Conservation (phyloP, 2,329 filamentous ascomycete genomes). For the Penicillium freii region DNA sequence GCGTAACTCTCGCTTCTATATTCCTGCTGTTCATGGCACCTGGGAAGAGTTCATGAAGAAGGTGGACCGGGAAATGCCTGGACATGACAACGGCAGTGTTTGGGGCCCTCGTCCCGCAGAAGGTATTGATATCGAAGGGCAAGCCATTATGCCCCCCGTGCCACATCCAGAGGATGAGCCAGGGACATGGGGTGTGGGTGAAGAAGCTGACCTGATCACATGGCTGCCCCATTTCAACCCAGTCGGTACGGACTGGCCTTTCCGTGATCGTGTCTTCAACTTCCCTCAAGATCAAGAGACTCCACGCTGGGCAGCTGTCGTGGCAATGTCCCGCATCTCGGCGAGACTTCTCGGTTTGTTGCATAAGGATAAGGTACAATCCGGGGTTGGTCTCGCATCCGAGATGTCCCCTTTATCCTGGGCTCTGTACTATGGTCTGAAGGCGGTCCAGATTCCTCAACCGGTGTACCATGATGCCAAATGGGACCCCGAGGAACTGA, state of each 20-base stretch:
- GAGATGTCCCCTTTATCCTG: slow-evolving; percentile 15
- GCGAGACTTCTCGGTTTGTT: slow-evolving; percentile 1
- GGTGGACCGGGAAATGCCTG: slow-evolving; percentile 6
- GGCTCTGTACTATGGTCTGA: slow-evolving; percentile 18
- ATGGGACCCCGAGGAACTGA: slow-evolving; percentile 12
- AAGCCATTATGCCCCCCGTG: neutral
- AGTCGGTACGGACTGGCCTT: slow-evolving; percentile 12
- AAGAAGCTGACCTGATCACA: slow-evolving; percentile 19
- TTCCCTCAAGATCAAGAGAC: slow-evolving; percentile 9
- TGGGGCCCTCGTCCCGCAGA: slow-evolving; percentile 7
- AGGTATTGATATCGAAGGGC: slow-evolving; percentile 2
- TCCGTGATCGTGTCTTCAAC: slow-evolving; percentile 11
- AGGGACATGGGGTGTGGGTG: slow-evolving; percentile 11
- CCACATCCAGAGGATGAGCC: neutral
- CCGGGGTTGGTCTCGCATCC: slow-evolving; percentile 11
- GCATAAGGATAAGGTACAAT: slow-evolving; percentile 4
- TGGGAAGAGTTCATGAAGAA: slow-evolving; percentile 11
- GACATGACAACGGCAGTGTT: neutral
- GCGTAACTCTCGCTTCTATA: slow-evolving; percentile 19
- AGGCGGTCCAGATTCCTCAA: slow-evolving; percentile 14
- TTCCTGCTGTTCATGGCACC: slow-evolving; percentile 10
- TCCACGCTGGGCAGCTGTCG: slow-evolving; percentile 8
- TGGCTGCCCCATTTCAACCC: slow-evolving; percentile 17
- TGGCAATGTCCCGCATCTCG: slow-evolving; percentile 15
- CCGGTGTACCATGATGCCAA: slow-evolving; percentile 8